These are phyloP conservation scores for Prinsepia uniflora DNA, from an alignment of 306 rosid species.

Conservation along the genomic window DNA sequence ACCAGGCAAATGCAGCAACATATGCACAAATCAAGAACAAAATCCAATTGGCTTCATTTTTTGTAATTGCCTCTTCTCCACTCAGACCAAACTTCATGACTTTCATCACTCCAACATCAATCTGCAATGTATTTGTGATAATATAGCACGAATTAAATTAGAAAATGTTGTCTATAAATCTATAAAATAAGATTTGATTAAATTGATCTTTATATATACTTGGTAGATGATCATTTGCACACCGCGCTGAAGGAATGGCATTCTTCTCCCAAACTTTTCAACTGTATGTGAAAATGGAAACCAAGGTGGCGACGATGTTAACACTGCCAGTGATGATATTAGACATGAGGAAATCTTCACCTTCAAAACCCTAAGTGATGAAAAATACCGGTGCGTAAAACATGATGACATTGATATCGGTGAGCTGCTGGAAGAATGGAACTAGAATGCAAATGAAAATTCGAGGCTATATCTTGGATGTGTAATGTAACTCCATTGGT, in stretches of 20 bases:
- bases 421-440: constrained; percentile 76
- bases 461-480: constrained; percentile 67
- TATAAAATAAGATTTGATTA: not conserved
- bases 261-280: constrained; percentile 62
- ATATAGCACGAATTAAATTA: not conserved
- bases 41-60: not conserved
- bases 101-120: constrained; percentile 38
- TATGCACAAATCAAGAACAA: constrained; percentile 47
- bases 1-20: constrained; percentile 69
- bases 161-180: not conserved
- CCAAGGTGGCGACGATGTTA: constrained; percentile 42
- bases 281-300: constrained; percentile 46
- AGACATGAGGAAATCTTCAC: constrained; percentile 56
- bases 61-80: constrained; percentile 4
- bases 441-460: constrained; percentile 49
- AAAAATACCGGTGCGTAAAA: constrained; percentile 77
- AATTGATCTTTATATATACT: constrained; percentile 26
- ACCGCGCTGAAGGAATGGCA: constrained; percentile 71
- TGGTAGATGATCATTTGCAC: constrained; percentile 60
- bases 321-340: constrained; percentile 53
- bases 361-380: constrained; percentile 68
- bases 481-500: constrained; percentile 51
- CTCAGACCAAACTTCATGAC: constrained; percentile 55
- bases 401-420: constrained; percentile 72
- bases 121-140: not conserved